These are phyloP conservation scores for Pittosporum tobira DNA, from an alignment of 129 eudicot genomes.

Conservation along the genomic window DNA sequence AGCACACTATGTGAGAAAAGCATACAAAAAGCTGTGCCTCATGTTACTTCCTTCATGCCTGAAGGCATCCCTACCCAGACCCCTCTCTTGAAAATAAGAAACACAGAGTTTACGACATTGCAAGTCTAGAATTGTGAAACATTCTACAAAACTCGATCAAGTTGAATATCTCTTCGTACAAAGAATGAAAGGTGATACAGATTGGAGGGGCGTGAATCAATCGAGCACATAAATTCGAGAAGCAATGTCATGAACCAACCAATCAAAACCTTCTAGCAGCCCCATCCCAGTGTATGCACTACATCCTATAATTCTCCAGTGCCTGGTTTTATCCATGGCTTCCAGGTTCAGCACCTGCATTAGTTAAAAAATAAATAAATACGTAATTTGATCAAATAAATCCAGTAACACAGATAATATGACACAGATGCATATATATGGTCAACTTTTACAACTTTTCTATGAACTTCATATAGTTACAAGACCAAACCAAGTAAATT, in stretches of 20 bases:
- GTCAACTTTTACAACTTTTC: too few species aligned
- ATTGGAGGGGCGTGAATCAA: slow-evolving; percentile 15
- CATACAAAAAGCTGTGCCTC: background rate
- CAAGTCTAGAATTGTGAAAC: too few species aligned
- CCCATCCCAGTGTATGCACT: slow-evolving; percentile 98
- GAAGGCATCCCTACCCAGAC: too few species aligned
- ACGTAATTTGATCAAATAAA: background rate
- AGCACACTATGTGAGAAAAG: background rate
- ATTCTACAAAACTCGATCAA: background rate
- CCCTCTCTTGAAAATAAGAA: background rate
- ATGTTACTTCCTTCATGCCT: background rate
- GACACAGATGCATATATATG: background rate
- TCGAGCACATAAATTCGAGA: slow-evolving; percentile 91
- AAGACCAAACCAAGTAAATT: too few species aligned
- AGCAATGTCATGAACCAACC: slow-evolving; percentile 97
- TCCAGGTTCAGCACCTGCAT: slow-evolving; percentile 73
- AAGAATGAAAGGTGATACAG: background rate
- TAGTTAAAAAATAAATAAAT: background rate
- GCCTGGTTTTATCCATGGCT: slow-evolving; percentile 81
- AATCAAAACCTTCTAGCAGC: slow-evolving; percentile 84
- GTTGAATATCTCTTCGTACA: background rate
- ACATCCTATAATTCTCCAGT: slow-evolving; percentile 88
- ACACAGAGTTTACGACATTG: too few species aligned
- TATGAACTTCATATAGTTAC: too few species aligned
- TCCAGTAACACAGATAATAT: background rate